phyloP scores from a whole-genome alignment of 257 asterid genomes.

The Plantago major region DNA sequence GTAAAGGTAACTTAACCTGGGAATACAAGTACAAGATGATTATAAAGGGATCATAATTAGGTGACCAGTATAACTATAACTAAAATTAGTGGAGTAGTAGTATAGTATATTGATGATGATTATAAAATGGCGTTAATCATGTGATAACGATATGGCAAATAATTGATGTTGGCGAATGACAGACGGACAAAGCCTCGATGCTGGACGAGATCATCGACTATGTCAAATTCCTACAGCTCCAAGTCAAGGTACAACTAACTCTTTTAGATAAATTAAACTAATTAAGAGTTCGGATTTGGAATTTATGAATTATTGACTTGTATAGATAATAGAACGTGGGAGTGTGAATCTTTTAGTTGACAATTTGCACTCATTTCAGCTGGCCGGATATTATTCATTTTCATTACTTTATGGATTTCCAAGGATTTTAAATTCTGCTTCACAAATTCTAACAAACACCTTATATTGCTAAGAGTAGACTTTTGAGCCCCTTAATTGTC shows the following conservation, averaged over 20 bases:
- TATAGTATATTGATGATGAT: neutral
- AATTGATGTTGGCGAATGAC: conserved; percentile 43
- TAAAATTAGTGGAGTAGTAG: too few species aligned
- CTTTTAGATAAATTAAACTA: neutral
- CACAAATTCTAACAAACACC: too few species aligned
- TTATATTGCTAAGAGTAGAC: too few species aligned
- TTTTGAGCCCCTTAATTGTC: too few species aligned
- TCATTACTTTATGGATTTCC: too few species aligned
- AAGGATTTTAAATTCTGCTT: too few species aligned
- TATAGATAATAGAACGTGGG: neutral
- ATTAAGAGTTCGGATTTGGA: too few species aligned
- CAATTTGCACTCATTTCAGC: conserved; percentile 29
- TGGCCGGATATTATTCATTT: too few species aligned
- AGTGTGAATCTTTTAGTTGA: conserved; percentile 39
- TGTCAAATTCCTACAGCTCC: conserved; percentile 97
- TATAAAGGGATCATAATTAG: too few species aligned
- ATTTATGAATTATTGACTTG: neutral
- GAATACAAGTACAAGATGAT: too few species aligned
- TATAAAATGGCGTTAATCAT: neutral
- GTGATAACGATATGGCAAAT: conserved; percentile 1
- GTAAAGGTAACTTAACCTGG: too few species aligned
- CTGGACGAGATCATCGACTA: conserved; percentile 98
- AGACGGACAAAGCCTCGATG: conserved; percentile 99
- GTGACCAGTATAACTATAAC: too few species aligned
- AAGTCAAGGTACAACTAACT: conserved; percentile 69